Conservation (phyloP, 768 basidiomycete genomes). For the Pholiota conissans region DNA sequence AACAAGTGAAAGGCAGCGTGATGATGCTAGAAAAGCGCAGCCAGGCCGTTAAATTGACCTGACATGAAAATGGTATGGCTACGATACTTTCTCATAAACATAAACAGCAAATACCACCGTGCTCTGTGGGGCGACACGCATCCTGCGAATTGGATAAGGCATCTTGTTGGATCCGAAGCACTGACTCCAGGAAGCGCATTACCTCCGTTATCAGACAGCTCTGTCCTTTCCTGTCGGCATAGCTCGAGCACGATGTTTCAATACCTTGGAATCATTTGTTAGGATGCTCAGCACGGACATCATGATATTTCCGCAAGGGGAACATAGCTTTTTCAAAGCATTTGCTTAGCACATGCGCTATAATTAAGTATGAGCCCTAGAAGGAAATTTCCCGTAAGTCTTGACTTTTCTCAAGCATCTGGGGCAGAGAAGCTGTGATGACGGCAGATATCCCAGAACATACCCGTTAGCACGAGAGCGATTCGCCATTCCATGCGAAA, state of each 20-base stretch:
- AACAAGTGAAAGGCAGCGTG: not conserved
- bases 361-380: not conserved
- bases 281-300: not conserved
- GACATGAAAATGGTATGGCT: slow-evolving; percentile 3
- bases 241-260: not conserved
- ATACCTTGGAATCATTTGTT: not conserved
- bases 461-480: not conserved
- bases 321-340: not conserved
- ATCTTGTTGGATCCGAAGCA: not conserved
- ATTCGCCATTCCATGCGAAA: slow-evolving; percentile 2
- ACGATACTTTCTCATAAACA: slow-evolving; percentile 14
- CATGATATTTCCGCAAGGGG: not conserved
- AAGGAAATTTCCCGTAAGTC: slow-evolving; percentile 2
- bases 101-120: slow-evolving; percentile 8
- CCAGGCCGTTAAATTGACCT: slow-evolving; percentile 4
- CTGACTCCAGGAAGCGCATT: not conserved
- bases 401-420: slow-evolving; percentile 1
- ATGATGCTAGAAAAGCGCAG: slow-evolving; percentile 6
- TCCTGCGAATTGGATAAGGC: slow-evolving; percentile 10
- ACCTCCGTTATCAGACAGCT: not conserved
- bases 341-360: not conserved
- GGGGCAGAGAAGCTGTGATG: not conserved
- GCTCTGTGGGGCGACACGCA: slow-evolving; percentile 4
- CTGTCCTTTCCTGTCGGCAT: not conserved
- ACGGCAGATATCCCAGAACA: slow-evolving; percentile 2